Evolutionary conservation across 176 grass and related monocot genomes (phyloP).

Genomic region (Juncus inflexus): DNA sequence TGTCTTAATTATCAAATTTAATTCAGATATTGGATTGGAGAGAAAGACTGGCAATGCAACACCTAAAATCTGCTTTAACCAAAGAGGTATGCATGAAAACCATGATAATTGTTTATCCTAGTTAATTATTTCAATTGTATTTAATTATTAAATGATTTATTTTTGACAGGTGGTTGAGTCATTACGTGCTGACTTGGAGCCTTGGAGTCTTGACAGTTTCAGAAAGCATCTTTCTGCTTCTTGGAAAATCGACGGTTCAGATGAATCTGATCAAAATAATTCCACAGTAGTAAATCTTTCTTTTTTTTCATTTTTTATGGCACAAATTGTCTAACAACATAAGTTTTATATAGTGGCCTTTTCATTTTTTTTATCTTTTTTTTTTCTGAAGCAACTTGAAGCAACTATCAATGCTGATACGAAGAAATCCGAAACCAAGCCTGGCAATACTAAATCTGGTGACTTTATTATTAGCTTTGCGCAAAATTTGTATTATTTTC

Average conservation of each 20-base stretch:
- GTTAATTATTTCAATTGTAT: conserved; percentile 17
- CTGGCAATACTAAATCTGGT: conserved; percentile 11
- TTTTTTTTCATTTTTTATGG: neutral
- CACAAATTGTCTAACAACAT: neutral
- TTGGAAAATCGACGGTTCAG: conserved; percentile 74
- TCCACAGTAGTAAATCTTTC: conserved; percentile 16
- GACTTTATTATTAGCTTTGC: conserved; percentile 39
- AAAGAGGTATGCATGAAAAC: conserved; percentile 53
- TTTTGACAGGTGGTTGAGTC: conserved; percentile 60
- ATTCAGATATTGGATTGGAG: conserved; percentile 52
- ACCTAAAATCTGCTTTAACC: conserved; percentile 76
- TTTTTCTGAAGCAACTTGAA: conserved; percentile 22
- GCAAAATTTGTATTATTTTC: conserved; percentile 2
- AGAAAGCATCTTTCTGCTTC: conserved; percentile 69
- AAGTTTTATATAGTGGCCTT: neutral
- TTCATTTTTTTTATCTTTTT: conserved; percentile 4
- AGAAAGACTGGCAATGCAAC: conserved; percentile 45
- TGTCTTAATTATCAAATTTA: conserved; percentile 24
- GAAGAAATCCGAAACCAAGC: conserved; percentile 47
- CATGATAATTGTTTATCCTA: neutral
- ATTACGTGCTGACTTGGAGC: conserved; percentile 58
- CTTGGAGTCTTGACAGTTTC: conserved; percentile 83
- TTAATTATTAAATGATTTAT: conserved; percentile 15
- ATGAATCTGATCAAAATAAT: conserved; percentile 31
- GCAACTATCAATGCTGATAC: conserved; percentile 24